A percentile compares a stretch with the other conserved stretches of the same genome.
Conservation (phyloP, 1,284 basidiomycete genomes). For the Hymenochaete sp. region DNA sequence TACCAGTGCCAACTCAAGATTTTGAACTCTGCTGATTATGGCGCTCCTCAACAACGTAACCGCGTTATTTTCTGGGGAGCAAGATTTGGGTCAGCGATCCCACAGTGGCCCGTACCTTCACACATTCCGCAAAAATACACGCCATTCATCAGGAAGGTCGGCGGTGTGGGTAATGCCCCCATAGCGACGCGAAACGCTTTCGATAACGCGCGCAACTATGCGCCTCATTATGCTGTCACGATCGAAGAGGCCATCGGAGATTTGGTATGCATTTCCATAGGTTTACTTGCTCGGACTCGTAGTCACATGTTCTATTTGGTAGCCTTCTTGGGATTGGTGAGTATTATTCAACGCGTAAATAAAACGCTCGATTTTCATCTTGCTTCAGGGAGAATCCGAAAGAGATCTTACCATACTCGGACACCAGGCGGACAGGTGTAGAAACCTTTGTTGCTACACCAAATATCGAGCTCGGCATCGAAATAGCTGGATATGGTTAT, state of each 20-base stretch:
- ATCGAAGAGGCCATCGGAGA: slow-evolving; percentile 58
- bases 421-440: too few species aligned
- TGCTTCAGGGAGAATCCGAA: slow-evolving; percentile 13
- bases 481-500: slow-evolving; percentile 37
- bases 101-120: slow-evolving; percentile 55
- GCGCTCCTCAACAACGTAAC: slow-evolving; percentile 56
- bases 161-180: slow-evolving; percentile 2
- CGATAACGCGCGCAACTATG: slow-evolving; percentile 31
- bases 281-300: slow-evolving; percentile 3
- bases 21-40: slow-evolving; percentile 60
- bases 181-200: slow-evolving; percentile 19
- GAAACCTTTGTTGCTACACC: too few species aligned
- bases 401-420: too few species aligned
- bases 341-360: slow-evolving; percentile 6
- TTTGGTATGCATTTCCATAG: slow-evolving; percentile 38
- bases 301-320: neutral
- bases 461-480: slow-evolving; percentile 11
- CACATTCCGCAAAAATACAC: slow-evolving; percentile 36
- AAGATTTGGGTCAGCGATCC: slow-evolving; percentile 43
- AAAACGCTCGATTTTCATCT: neutral
- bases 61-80: slow-evolving; percentile 63
- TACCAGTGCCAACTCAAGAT: slow-evolving; percentile 61
- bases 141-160: slow-evolving; percentile 19
- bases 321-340: slow-evolving; percentile 61
- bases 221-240: slow-evolving; percentile 47